Evolutionary conservation across 106 monocot genomes (phyloP).

Genomic region (Dendrobium huoshanense): DNA sequence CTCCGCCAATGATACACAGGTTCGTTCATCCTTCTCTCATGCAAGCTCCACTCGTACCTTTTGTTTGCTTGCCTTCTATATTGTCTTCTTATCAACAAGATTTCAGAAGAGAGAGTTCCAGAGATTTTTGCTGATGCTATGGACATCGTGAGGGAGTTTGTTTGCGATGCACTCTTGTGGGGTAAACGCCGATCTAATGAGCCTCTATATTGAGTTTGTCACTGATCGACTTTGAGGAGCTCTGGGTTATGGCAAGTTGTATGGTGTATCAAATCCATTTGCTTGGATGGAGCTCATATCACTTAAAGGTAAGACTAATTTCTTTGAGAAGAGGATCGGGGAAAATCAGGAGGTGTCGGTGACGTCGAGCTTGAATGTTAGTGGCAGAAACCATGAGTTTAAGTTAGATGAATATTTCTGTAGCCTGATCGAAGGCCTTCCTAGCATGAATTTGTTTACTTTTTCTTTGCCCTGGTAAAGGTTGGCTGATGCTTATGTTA

Average conservation of each 20-base stretch:
- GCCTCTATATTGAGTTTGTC: slow-evolving; percentile 47
- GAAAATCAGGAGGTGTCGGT: slow-evolving; percentile 72
- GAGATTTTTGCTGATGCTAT: slow-evolving; percentile 63
- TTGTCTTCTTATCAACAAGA: slow-evolving; percentile 30
- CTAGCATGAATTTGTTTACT: background rate
- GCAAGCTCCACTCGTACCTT: too few species aligned
- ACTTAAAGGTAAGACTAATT: slow-evolving; percentile 69
- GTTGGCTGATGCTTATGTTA: background rate
- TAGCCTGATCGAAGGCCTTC: background rate
- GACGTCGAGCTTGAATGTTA: slow-evolving; percentile 46
- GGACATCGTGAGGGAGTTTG: slow-evolving; percentile 74
- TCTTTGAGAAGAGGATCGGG: slow-evolving; percentile 59
- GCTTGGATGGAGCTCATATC: slow-evolving; percentile 59
- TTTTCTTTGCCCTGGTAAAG: background rate
- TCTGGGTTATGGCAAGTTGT: slow-evolving; percentile 32
- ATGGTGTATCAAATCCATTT: slow-evolving; percentile 38
- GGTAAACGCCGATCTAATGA: slow-evolving; percentile 58
- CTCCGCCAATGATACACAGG: too few species aligned
- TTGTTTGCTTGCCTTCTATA: slow-evolving; percentile 92
- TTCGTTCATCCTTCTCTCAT: too few species aligned
- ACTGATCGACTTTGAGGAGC: slow-evolving; percentile 31
- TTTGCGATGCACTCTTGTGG: slow-evolving; percentile 63
- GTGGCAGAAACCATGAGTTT: slow-evolving; percentile 31
- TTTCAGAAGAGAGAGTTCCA: slow-evolving; percentile 37
- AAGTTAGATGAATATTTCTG: slow-evolving; percentile 71